Base-by-base conservation (phyloP, 257 asterid genomes). In the Ajuga chamaepitys region DNA sequence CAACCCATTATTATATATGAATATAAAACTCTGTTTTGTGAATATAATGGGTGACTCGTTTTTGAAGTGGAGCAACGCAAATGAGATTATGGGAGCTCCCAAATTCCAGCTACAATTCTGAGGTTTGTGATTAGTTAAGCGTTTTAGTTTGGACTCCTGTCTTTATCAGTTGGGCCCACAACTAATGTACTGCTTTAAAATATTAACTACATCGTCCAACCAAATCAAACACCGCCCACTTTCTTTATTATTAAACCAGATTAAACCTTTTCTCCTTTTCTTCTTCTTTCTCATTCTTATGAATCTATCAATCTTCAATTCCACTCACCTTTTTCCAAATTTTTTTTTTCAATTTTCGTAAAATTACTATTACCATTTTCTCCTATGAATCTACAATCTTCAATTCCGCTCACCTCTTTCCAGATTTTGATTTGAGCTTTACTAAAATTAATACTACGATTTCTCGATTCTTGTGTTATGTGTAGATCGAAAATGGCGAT, bases 401-500 rank as follows among this genome's bases (percentile, higher is more conserved):
- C 28, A 40, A 11, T 38, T 47, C 20, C 44, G 28, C 18, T 25
- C 37, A 7, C 1, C 13, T 32, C 14, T 25, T 2, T 13, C 57
- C 12, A 0, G 3, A 10, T 58, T 55, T 54, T 30, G 37, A 30
- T 46, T 21, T 60, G 4, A 20, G 22, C 44, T 26, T 44, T 4
- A 2, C 9, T 13, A 2, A 0, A 37, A 1, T 4, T 2, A 20
- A 48, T 22, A 2, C 6, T 42, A 17, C 40, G 46, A 35, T 32
- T 32, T 7, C 24, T 12, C 14, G 25, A 71, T 13, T 4, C 4
- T 14, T 45, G 59, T 70, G 76, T 57, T 66, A 78, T 81, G 86
- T 81, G 86, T 72, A 75, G 73, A 73, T 32, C 83, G 44, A 78
- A 78, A 81, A 81, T 81, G 86, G 80, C 80, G 52, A 70, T 18